Evolutionary conservation across 1,284 basidiomycete genomes (phyloP), one percentile per base, ranked within the genome.

Genomic region (Ustilago loliicola): DNA sequence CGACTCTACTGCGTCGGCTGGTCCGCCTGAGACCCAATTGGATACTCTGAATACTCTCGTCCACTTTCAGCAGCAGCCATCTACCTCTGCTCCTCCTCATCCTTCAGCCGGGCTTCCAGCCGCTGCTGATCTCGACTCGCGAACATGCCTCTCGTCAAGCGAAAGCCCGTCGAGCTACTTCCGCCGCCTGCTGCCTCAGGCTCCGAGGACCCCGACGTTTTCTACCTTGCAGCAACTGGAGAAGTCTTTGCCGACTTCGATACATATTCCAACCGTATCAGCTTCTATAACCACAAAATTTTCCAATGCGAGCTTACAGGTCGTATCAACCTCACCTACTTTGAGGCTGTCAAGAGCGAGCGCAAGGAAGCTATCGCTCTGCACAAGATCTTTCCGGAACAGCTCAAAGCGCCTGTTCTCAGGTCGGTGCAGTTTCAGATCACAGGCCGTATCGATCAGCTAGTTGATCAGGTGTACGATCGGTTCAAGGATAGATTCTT

Each of bases 401-500:
- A 92, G 72, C 91, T 99, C 82, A 98, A 98, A 87, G 91, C 91
- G 72, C 92, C 94, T 30, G 92, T 99, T 54, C 91, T 99, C 75
- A 91, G 90, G 82, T 91, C 94, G 21, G 95, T 96, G 66, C 96
- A 99, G 89, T 98, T 95, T 91, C 76, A 83, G 53, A 93, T 98
- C 79, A 93, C 97, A 87, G 95, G 96, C 48, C 92, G 96, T 73
- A 89, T 99, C 66, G 96, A 98, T 88, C 92, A 94, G 81, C 90
- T 99, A 19, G 94, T 96, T 5, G 96, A 99, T 86, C 92, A 92
- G 58, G 93, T 98, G 45, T 97, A 92, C 85, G 96, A 98, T 78
- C 92, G 96, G 50, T 98, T 95, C 89, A 94, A 95, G 82, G 92
- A 98, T 88, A 91, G 96, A 40, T 99, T 95, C 88, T 99, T 95